Evolutionary conservation across 2,329 filamentous ascomycete genomes (phyloP).

Genomic region (Colletotrichum musae): DNA sequence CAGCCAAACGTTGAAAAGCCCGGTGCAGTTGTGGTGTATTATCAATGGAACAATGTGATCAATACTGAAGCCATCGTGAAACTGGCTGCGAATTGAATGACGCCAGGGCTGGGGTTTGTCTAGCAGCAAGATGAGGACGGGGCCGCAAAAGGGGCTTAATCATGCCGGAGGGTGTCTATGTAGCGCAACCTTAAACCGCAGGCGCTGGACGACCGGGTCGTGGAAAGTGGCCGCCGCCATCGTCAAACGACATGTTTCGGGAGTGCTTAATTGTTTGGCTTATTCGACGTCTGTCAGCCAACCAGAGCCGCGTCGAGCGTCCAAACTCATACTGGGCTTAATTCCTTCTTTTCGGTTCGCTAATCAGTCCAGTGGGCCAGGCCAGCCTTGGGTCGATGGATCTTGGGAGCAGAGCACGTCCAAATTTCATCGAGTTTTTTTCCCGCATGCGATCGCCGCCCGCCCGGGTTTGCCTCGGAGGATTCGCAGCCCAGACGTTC

Average conservation of each 20-base stretch:
- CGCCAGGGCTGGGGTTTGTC: conserved; percentile 11
- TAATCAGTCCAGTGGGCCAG: background rate
- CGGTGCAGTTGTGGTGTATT: background rate
- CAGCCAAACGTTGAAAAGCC: too few species aligned
- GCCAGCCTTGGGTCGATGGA: background rate
- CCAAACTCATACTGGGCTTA: background rate
- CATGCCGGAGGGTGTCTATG: conserved; percentile 25
- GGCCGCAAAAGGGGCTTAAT: conserved; percentile 6
- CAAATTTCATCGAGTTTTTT: background rate
- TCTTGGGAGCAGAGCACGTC: conserved; percentile 11
- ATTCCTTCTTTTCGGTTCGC: conserved; percentile 5
- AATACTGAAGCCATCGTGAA: conserved; percentile 21
- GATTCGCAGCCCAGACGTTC: conserved; percentile 7
- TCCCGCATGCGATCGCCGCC: too few species aligned
- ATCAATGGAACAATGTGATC: conserved; percentile 2
- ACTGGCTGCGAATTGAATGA: conserved; percentile 16
- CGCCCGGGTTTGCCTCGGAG: background rate
- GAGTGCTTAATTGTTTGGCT: conserved; percentile 3
- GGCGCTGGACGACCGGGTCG: conserved; percentile 25
- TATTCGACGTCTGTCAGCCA: conserved; percentile 17
- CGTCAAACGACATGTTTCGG: conserved; percentile 34
- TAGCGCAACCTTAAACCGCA: conserved; percentile 18
- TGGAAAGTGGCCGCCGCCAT: conserved; percentile 25
- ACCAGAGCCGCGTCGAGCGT: background rate
- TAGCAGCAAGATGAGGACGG: background rate